Base-by-base conservation (phyloP, 352 stramenopile species). In the Pythium apleroticum region DNA sequence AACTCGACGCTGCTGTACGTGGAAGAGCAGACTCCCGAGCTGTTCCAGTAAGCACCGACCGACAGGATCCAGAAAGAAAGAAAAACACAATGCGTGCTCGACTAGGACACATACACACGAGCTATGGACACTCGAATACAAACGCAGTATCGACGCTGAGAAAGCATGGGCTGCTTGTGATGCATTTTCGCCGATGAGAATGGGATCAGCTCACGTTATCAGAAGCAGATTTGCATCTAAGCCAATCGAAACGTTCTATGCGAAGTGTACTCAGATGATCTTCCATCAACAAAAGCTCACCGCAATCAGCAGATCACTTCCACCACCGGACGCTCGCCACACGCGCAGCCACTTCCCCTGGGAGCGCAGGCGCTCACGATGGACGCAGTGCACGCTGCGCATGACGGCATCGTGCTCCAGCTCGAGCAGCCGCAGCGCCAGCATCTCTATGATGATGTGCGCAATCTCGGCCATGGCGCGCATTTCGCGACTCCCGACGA, bases 21-120 rank as follows among this genome's bases (percentile, higher is more conserved):
- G 39, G 86, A 95, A 63, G 86, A 95, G 53, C 86, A 95, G 67
- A 95, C 86, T 17, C 86, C 84, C 17, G 86, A 95, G 63, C 71
- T 95, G 20, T 95, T 95, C 67, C 84, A 95, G 76, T 95, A 88
- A 66, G 14, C 19, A n/a, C 20, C 41, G n/a, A n/a, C 39, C 39
- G 2, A 22, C 3, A 15, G 17, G 19, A 9, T 41, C 6, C 10
- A 41, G 5, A 17, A 8, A 41, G 14, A 3, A 41, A 41, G 35
- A 41, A 17, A 41, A 17, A 19, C 15, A 41, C 35, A 41, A 41
- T 19, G 35, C 30, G 30, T 35, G 30, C 10, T 39, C 8, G 33
- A 39, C 15, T 10, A 15, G 33, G 33, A 15, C 33, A 39, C 33
- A 39, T 2, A 39, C 33, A 39, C 33, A 39, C 33, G 33, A 15